A percentile compares a stretch with the other conserved stretches of the same genome.
Evolutionary conservation across 2,329 filamentous ascomycete genomes (phyloP).

Genomic region (Keithomyces neogunnii): DNA sequence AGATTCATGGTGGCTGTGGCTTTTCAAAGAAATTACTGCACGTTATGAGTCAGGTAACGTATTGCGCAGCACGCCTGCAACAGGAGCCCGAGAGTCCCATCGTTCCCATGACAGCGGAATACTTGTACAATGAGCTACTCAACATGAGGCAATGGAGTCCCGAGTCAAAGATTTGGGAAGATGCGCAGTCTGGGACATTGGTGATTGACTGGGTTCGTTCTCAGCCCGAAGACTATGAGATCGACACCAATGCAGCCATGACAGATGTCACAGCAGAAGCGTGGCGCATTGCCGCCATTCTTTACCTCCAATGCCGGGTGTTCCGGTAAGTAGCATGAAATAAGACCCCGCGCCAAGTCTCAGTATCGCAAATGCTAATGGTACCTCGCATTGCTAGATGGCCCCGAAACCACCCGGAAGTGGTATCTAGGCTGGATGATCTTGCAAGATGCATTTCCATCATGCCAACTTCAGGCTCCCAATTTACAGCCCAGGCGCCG

Average conservation of each 20-base stretch:
- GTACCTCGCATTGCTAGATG: conserved; percentile 17
- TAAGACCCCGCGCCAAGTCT: not conserved
- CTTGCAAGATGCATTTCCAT: conserved; percentile 28
- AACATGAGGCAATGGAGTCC: conserved; percentile 28
- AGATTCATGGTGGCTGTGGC: conserved; percentile 33
- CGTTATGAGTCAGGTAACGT: conserved; percentile 28
- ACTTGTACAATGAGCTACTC: conserved; percentile 17
- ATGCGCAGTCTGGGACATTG: conserved; percentile 6
- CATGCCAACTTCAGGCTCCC: conserved; percentile 31
- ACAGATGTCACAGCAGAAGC: conserved; percentile 32
- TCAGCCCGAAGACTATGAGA: conserved; percentile 14
- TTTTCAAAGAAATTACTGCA: conserved; percentile 32
- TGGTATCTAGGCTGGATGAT: conserved; percentile 22
- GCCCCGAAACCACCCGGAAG: conserved; percentile 26
- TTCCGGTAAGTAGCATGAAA: conserved; percentile 19
- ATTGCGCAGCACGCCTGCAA: conserved; percentile 23
- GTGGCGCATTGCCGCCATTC: conserved; percentile 30
- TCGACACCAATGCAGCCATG: conserved; percentile 24
- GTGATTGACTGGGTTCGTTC: conserved; percentile 22
- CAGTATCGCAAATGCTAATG: not conserved
- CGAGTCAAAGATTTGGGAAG: conserved; percentile 18
- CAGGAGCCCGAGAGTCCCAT: conserved; percentile 24
- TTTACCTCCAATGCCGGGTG: conserved; percentile 31
- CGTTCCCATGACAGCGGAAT: conserved; percentile 21
- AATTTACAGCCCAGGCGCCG: conserved; percentile 33